phyloP scores from a whole-genome alignment of 805 yeast species.

The Lipomyces yamanashiensis region DNA sequence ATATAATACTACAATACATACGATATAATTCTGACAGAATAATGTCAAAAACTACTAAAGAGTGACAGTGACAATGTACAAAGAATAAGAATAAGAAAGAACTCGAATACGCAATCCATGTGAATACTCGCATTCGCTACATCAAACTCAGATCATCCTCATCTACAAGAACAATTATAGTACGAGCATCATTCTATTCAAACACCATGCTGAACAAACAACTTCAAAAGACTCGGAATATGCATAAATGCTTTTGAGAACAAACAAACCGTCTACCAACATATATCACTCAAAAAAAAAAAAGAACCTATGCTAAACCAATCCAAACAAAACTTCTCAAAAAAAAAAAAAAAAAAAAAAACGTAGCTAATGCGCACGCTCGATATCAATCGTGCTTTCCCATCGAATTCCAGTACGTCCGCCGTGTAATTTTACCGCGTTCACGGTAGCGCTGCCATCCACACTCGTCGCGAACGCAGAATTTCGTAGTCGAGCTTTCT shows the following conservation, averaged over 20 bases:
- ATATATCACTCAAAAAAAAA: background rate
- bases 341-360: background rate
- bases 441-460: conserved; percentile 21
- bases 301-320: background rate
- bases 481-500: background rate
- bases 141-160: too few species aligned
- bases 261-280: background rate
- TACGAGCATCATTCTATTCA: background rate
- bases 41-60: too few species aligned
- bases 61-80: conserved; percentile 33
- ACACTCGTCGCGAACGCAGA: conserved; percentile 20
- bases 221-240: too few species aligned
- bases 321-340: background rate
- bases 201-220: background rate
- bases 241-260: too few species aligned
- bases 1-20: conserved; percentile 40
- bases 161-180: background rate
- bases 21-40: too few species aligned
- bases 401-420: conserved; percentile 30
- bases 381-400: conserved; percentile 37
- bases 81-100: background rate
- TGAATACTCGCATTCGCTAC: background rate
- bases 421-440: conserved; percentile 13
- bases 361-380: background rate
- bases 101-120: background rate